phyloP scores from a whole-genome alignment of 1,284 basidiomycete species.

The Moesziomyces sp. region DNA sequence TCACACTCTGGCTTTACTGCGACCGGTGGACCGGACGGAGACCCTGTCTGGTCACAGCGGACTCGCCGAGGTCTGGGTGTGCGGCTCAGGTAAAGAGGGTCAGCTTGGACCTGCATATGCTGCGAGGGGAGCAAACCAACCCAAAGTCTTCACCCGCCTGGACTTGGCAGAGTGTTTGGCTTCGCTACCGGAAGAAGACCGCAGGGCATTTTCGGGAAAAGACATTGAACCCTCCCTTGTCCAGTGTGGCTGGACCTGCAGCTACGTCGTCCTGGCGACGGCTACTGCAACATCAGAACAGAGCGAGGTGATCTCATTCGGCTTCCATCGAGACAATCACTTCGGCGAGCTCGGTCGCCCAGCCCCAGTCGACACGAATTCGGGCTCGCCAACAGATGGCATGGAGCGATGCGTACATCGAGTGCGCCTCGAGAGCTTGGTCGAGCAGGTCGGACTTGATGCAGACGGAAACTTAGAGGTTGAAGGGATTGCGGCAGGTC shows the following conservation, averaged over 20 bases:
- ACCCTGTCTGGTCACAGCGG: not conserved
- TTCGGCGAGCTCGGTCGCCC: slow-evolving; percentile 41
- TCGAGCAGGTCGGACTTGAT: slow-evolving; percentile 14
- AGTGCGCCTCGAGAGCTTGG: slow-evolving; percentile 17
- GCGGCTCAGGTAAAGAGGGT: slow-evolving; percentile 26
- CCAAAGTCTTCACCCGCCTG: slow-evolving; percentile 14
- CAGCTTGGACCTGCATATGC: slow-evolving; percentile 25
- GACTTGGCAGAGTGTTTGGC: slow-evolving; percentile 10
- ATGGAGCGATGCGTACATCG: slow-evolving; percentile 11
- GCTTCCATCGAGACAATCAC: slow-evolving; percentile 26
- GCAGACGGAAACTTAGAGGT: slow-evolving; percentile 5
- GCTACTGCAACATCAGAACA: not conserved
- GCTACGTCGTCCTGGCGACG: slow-evolving; percentile 26
- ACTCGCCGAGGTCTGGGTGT: slow-evolving; percentile 20
- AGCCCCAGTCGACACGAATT: not conserved
- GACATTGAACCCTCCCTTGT: slow-evolving; percentile 2
- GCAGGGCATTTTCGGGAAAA: slow-evolving; percentile 1
- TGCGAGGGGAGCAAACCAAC: not conserved
- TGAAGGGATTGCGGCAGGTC: slow-evolving; percentile 24
- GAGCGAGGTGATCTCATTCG: slow-evolving; percentile 34
- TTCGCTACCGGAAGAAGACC: not conserved
- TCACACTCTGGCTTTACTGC: slow-evolving; percentile 38
- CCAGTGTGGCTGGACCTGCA: slow-evolving; percentile 45
- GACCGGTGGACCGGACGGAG: not conserved
- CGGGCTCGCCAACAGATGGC: not conserved